phyloP scores from a whole-genome alignment of 2,329 filamentous ascomycete genomes.

The Aureobasidium mangrovei region DNA sequence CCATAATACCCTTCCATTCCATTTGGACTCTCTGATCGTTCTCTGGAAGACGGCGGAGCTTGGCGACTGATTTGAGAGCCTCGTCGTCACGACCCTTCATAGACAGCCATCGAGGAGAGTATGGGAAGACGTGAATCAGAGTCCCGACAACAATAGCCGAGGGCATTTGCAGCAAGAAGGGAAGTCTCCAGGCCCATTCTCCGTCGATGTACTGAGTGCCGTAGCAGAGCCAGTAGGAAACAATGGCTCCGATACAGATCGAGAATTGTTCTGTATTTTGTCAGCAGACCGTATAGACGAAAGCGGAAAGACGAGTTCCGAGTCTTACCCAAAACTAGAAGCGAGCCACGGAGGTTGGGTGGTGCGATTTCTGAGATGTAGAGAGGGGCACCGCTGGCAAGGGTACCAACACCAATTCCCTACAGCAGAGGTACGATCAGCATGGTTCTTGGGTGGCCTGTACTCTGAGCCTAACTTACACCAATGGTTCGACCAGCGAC shows the following conservation, averaged over 20 bases:
- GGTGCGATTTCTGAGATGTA: slow-evolving; percentile 33
- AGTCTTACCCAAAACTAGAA: slow-evolving; percentile 37
- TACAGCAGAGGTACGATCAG: not conserved
- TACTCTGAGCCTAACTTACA: slow-evolving; percentile 43
- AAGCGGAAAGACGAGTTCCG: too few relatives aligned
- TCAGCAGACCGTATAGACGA: too few relatives aligned
- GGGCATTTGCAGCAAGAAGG: slow-evolving; percentile 40
- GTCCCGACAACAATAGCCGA: slow-evolving; percentile 25
- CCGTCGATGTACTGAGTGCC: slow-evolving; percentile 36
- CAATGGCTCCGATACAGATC: slow-evolving; percentile 41
- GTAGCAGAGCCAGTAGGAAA: slow-evolving; percentile 49
- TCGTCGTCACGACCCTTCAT: slow-evolving; percentile 26
- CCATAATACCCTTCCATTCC: slow-evolving; percentile 19
- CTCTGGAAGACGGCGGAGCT: slow-evolving; percentile 21
- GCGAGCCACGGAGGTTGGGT: slow-evolving; percentile 32
- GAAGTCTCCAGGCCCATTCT: slow-evolving; percentile 41
- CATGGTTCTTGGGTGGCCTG: slow-evolving; percentile 14
- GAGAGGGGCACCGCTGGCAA: slow-evolving; percentile 37
- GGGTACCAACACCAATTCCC: not conserved
- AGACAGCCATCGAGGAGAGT: slow-evolving; percentile 28
- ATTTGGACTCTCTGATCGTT: slow-evolving; percentile 16
- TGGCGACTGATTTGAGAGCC: slow-evolving; percentile 22
- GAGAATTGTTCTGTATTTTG: slow-evolving; percentile 27
- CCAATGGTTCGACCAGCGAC: slow-evolving; percentile 43
- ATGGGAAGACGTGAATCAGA: slow-evolving; percentile 28